Evolutionary conservation across 1,284 basidiomycete genomes (phyloP).

Genomic region (Pisolithus thermaeus): DNA sequence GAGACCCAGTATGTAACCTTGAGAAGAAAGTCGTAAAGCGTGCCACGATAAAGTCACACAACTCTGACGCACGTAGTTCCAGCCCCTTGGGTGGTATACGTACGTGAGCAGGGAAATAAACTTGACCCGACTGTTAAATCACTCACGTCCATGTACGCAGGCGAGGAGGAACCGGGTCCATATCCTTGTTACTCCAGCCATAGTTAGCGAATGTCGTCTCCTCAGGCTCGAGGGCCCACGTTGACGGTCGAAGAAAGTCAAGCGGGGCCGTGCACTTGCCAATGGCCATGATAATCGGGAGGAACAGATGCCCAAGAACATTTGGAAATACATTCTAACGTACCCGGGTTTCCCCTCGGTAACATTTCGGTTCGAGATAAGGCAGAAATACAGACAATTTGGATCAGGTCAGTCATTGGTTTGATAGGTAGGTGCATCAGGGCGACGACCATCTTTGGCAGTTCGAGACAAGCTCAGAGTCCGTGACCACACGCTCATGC

Average conservation of each 20-base stretch:
- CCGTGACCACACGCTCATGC: neutral
- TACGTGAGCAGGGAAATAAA: neutral
- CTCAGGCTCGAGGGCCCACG: conserved; percentile 45
- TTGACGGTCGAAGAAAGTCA: conserved; percentile 23
- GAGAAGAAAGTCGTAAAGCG: conserved; percentile 3
- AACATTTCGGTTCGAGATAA: too few species aligned
- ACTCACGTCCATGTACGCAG: conserved; percentile 52
- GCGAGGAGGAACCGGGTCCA: conserved; percentile 62
- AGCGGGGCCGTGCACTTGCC: neutral
- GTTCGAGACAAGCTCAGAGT: too few species aligned
- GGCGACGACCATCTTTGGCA: too few species aligned
- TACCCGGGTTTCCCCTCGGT: too few species aligned
- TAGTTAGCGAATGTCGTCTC: conserved; percentile 46
- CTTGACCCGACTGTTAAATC: neutral
- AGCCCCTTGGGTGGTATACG: conserved; percentile 12
- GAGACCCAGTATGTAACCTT: conserved; percentile 27
- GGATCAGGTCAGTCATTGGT: too few species aligned
- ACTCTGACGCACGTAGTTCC: conserved; percentile 21
- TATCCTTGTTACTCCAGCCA: conserved; percentile 68
- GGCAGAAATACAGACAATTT: too few species aligned
- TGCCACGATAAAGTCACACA: neutral
- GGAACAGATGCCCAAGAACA: too few species aligned
- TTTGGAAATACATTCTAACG: too few species aligned
- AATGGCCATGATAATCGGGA: too few species aligned
- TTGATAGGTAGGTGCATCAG: too few species aligned